Base-by-base conservation (phyloP, 2,329 filamentous ascomycete species). In the Fusarium sp. region DNA sequence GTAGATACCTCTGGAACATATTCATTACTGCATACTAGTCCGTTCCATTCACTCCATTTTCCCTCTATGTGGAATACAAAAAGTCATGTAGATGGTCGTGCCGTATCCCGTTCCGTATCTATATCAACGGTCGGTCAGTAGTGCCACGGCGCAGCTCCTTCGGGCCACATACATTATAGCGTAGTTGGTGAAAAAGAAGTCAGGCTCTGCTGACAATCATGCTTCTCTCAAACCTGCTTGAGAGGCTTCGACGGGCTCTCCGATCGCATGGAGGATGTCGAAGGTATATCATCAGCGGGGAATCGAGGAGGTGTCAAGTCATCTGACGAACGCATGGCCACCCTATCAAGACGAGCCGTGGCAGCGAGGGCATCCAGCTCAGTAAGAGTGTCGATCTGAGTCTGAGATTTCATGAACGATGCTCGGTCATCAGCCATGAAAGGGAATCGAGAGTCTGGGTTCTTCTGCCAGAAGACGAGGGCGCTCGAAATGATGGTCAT, bases 361-460 rank as follows among this genome's bases (percentile, higher is more conserved):
- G 93, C 94, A 75, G 93, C 95, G 65, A 98, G 86, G 2, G 95
- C 95, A 81, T 98, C 94, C 57, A 98, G 88, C 83, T 98, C 95
- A 5, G 94, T 97, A 13, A 93, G 93, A 18, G 87, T 85, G 35
- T 84, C 89, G 62, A 98, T 86, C 79, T 95, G 92, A 5, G 93
- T 93, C 82, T 96, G 93, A 16, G 95, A 98, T 87, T 98, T 98
- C 91, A 98, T 98, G 85, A 98, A 98, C 6, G 95, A 98, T 60
- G 94, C 94, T 77, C 96, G 92, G 83, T 98, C 96, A 79, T 98
- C 96, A 64, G 93, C 93, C 95, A 98, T 98, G 78, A 94, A 94
- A 83, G 97, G 94, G 84, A 98, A 98, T 68, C 95, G 92, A 50
- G 93, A 94, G 81, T 98, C 95, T n/a, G 95, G 96, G 84, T 98